A percentile compares a stretch with the other conserved stretches of the same genome.
Evolutionary conservation across 129 eudicot genomes (phyloP).

Genomic region (Flaveria linearis): DNA sequence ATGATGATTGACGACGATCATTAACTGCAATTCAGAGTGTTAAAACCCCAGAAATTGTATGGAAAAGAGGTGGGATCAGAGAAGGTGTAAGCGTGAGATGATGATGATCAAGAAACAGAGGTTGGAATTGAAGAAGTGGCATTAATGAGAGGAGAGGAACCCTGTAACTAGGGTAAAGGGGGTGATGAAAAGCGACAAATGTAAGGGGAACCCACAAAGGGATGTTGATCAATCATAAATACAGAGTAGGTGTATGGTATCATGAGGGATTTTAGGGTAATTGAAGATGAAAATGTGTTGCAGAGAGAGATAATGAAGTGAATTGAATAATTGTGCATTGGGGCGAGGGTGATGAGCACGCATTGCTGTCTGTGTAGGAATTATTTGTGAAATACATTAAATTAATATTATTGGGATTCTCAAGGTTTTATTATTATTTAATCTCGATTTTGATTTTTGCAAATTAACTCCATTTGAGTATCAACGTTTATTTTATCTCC

Average conservation of each 20-base stretch:
- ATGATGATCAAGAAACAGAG: not conserved
- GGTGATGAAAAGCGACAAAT: constrained; percentile 17
- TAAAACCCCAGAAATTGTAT: constrained; percentile 7
- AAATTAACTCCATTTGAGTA: no score
- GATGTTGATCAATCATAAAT: constrained; percentile 19
- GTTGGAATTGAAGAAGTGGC: not conserved
- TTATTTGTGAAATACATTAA: not conserved
- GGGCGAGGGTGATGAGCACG: constrained; percentile 7
- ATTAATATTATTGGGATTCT: not conserved
- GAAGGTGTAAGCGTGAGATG: no score
- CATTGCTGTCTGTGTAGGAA: not conserved
- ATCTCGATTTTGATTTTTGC: no score
- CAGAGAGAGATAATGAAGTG: not conserved
- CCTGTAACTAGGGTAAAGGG: constrained; percentile 23
- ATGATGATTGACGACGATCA: constrained; percentile 5
- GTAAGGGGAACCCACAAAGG: constrained; percentile 23
- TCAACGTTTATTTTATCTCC: no score
- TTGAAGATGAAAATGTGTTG: not conserved
- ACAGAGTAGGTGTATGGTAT: constrained; percentile 17
- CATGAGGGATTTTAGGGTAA: not conserved
- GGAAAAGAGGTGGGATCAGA: no score
- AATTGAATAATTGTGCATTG: not conserved
- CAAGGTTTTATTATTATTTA: not conserved
- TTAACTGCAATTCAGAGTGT: constrained; percentile 9
- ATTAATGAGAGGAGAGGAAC: constrained; percentile 25